These are phyloP conservation scores for Glycine tomentella DNA, from an alignment of 306 rosid genomes.

Conservation along the genomic window DNA sequence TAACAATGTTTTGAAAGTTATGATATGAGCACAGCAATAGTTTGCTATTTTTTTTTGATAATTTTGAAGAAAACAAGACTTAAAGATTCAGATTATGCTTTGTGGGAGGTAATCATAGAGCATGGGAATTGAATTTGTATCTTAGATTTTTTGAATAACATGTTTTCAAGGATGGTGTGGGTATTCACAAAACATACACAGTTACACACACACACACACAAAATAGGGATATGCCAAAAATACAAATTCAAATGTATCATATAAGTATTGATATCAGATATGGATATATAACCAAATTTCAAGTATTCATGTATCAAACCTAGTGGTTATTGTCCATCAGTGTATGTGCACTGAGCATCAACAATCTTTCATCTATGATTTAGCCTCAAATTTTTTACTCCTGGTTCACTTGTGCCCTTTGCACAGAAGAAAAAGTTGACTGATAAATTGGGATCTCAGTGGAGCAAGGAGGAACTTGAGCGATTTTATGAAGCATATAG, in stretches of 20 bases:
- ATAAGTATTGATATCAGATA: background rate
- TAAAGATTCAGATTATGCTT: slow-evolving; percentile 21
- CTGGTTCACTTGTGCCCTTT: slow-evolving; percentile 14
- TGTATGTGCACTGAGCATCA: background rate
- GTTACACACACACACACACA: too few relatives aligned
- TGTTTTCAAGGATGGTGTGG: background rate
- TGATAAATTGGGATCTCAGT: slow-evolving; percentile 84
- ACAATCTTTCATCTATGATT: background rate
- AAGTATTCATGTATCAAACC: slow-evolving; percentile 20
- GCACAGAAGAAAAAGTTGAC: slow-evolving; percentile 80
- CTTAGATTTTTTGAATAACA: background rate
- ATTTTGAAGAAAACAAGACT: background rate
- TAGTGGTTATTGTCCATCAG: slow-evolving; percentile 12
- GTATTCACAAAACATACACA: background rate
- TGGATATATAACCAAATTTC: slow-evolving; percentile 5
- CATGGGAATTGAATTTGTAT: slow-evolving; percentile 19
- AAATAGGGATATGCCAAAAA: slow-evolving; percentile 7
- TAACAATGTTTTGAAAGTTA: background rate
- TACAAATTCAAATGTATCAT: slow-evolving; percentile 3
- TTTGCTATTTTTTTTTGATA: background rate
- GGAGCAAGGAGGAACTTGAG: slow-evolving; percentile 85
- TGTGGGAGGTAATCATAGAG: slow-evolving; percentile 6
- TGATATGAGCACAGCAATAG: background rate
- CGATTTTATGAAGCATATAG: slow-evolving; percentile 89
- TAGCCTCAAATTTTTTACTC: slow-evolving; percentile 37